Percentiles rank a stretch among this genome's conserved stretches.
These are phyloP conservation scores for Straminergon stramineum DNA, from an alignment of 225 moss, liverwort and hornwort genomes.

Conservation along the genomic window DNA sequence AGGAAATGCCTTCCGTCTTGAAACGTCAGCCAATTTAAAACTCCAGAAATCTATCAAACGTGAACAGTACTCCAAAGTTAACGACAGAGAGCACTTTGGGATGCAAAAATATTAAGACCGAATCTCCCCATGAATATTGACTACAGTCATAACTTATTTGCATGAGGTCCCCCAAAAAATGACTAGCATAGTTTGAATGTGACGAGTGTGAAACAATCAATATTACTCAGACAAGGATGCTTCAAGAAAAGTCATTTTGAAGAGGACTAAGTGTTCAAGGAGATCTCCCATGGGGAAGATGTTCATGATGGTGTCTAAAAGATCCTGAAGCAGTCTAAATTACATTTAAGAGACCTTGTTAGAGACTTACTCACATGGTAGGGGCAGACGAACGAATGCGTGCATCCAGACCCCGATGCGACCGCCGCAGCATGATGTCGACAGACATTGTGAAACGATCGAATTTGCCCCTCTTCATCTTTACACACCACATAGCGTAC, in stretches of 20 bases:
- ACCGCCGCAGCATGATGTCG: conserved; percentile 95
- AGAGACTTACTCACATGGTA: conserved; percentile 62
- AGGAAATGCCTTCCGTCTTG: background rate
- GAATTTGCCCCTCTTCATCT: conserved; percentile 59
- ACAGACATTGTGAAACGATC: conserved; percentile 92
- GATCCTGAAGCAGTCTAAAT: background rate
- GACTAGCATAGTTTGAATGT: background rate
- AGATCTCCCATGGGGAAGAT: background rate
- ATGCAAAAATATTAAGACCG: background rate
- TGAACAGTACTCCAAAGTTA: background rate
- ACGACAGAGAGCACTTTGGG: background rate
- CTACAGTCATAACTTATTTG: background rate
- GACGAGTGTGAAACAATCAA: background rate
- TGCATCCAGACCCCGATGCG: conserved; percentile 77
- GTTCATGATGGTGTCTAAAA: background rate
- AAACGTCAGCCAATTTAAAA: background rate
- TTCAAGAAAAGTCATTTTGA: background rate
- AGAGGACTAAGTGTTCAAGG: background rate
- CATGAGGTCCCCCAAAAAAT: background rate
- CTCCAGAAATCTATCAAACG: background rate
- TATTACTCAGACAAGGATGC: background rate
- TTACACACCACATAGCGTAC: conserved; percentile 77
- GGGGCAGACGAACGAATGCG: conserved; percentile 74
- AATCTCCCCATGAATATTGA: background rate
- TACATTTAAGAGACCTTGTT: background rate